A percentile compares a stretch with the other conserved stretches of the same genome.
phyloP scores from a whole-genome alignment of 2,329 filamentous ascomycete species.

The Simplicillium aogashimaense region DNA sequence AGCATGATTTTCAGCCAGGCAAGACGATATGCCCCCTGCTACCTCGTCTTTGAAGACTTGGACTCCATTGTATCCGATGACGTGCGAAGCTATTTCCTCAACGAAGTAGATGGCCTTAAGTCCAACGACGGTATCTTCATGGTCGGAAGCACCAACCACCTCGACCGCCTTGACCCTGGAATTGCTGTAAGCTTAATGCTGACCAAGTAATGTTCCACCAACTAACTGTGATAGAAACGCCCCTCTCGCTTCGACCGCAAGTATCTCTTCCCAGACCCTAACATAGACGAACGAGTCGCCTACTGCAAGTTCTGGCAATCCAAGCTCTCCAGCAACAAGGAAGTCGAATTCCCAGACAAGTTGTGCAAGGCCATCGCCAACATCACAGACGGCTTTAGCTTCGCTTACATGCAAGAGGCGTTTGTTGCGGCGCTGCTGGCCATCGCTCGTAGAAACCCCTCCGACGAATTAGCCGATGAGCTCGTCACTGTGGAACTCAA shows the following conservation, averaged over 20 bases:
- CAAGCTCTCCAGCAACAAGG: slow-evolving; percentile 44
- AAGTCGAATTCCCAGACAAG: slow-evolving; percentile 49
- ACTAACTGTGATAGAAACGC: slow-evolving; percentile 35
- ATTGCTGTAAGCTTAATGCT: slow-evolving; percentile 33
- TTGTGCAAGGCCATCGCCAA: slow-evolving; percentile 49
- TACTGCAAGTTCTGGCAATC: slow-evolving; percentile 56
- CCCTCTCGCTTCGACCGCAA: slow-evolving; percentile 59
- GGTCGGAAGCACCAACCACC: slow-evolving; percentile 54
- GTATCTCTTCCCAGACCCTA: slow-evolving; percentile 52
- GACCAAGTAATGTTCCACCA: background rate
- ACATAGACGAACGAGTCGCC: slow-evolving; percentile 39
- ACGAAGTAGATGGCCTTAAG: slow-evolving; percentile 61
- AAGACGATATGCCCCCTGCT: slow-evolving; percentile 53
- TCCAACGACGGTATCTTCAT: slow-evolving; percentile 64
- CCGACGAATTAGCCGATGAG: slow-evolving; percentile 13
- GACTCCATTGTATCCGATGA: slow-evolving; percentile 53
- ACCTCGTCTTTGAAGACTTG: slow-evolving; percentile 63
- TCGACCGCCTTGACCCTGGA: slow-evolving; percentile 57
- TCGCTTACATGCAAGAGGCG: slow-evolving; percentile 61
- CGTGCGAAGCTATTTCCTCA: slow-evolving; percentile 60
- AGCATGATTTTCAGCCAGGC: slow-evolving; percentile 47
- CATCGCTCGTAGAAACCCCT: slow-evolving; percentile 32
- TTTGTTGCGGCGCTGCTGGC: slow-evolving; percentile 54
- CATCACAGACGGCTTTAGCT: slow-evolving; percentile 56
- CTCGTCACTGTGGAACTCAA: slow-evolving; percentile 15